Conservation (phyloP, 208 protist species). For the Leishmania arabica region DNA sequence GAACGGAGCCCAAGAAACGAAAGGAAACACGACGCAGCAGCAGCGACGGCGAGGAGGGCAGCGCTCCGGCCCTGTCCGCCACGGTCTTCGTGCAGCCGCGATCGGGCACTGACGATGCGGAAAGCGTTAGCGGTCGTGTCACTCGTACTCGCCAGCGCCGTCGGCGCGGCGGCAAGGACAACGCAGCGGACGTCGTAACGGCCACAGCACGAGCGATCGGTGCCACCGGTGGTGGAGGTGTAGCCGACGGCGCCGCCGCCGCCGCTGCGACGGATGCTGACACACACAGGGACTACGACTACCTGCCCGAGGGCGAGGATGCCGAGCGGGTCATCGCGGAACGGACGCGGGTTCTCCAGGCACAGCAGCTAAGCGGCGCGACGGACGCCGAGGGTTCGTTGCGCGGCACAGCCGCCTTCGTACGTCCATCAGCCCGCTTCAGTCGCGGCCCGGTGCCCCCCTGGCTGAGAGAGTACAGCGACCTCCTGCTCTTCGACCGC, state of each 20-base stretch:
- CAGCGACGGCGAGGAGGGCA: not conserved
- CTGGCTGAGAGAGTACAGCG: conserved; percentile 51
- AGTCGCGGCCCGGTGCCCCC: conserved; percentile 34
- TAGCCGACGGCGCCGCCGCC: not conserved
- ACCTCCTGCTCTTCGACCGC: conserved; percentile 39
- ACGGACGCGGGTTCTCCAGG: not conserved
- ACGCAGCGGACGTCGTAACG: not conserved
- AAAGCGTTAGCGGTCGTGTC: not conserved
- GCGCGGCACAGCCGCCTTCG: not conserved
- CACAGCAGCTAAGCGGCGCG: too few species aligned
- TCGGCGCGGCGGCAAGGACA: not conserved
- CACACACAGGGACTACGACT: not conserved
- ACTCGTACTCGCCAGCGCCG: not conserved
- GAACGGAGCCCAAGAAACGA: not conserved
- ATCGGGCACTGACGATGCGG: not conserved
- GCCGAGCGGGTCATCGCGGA: conserved; percentile 2
- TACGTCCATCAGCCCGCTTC: conserved; percentile 21
- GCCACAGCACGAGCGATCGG: not conserved
- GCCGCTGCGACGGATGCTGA: not conserved
- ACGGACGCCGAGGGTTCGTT: not conserved
- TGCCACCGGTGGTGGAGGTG: not conserved
- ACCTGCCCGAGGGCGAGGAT: conserved; percentile 1
- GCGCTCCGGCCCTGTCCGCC: not conserved
- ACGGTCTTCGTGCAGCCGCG: not conserved
- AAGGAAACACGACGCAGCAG: not conserved